Percentiles rank a stretch among this genome's conserved stretches.
These are phyloP conservation scores for Tilletia indica DNA, from an alignment of 1,284 basidiomycete genomes.

Conservation along the genomic window DNA sequence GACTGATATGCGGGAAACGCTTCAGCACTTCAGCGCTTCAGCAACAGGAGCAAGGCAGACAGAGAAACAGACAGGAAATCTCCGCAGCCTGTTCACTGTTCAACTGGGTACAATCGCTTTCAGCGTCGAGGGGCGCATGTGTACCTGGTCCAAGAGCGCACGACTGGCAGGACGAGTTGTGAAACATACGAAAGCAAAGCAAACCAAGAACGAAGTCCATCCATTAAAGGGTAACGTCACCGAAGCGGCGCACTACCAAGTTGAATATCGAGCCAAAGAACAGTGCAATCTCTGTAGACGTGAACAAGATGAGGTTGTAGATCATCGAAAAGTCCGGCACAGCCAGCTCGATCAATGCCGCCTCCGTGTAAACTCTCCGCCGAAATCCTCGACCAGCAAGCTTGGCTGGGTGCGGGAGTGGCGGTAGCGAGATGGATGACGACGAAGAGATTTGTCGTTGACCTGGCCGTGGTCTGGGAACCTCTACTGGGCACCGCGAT, in stretches of 20 bases:
- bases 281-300: conserved; percentile 64
- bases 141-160: too few species aligned
- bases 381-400: background rate
- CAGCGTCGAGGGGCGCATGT: too few species aligned
- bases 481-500: background rate
- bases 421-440: background rate
- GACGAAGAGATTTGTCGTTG: background rate
- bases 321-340: conserved; percentile 99
- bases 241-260: conserved; percentile 74
- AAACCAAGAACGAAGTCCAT: too few species aligned
- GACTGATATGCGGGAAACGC: too few species aligned
- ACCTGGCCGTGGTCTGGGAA: conserved; percentile 7
- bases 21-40: too few species aligned
- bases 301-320: conserved; percentile 81
- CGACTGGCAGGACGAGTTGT: too few species aligned
- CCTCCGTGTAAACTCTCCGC: conserved; percentile 69
- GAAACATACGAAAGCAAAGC: too few species aligned
- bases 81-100: too few species aligned
- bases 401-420: background rate
- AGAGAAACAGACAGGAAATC: too few species aligned
- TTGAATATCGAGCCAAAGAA: conserved; percentile 93
- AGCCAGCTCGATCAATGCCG: conserved; percentile 81
- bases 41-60: too few species aligned
- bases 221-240: conserved; percentile 34
- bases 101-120: too few species aligned